These are phyloP conservation scores for Tetrahymena malaccensis DNA, from an alignment of 73 alveolate species.

Conservation along the genomic window DNA sequence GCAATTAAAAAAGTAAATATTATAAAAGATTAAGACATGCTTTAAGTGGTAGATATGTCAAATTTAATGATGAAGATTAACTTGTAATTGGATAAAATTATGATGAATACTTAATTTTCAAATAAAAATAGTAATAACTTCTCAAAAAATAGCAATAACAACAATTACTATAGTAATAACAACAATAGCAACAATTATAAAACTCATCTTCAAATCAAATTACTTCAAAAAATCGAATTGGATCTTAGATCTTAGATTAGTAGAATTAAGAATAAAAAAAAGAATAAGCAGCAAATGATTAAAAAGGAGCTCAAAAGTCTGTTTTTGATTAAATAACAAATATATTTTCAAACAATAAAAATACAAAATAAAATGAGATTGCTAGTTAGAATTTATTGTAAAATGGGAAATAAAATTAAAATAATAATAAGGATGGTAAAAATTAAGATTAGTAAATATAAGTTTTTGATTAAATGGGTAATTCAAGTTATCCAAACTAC, in stretches of 20 bases:
- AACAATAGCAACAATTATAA: neutral
- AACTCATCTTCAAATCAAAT: neutral
- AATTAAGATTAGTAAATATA: neutral
- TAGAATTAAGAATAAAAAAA: neutral
- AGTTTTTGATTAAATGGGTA: neutral
- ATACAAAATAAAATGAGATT: neutral
- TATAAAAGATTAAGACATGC: neutral
- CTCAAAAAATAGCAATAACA: neutral
- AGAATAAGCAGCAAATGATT: neutral
- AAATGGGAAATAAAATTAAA: neutral
- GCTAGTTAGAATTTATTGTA: neutral
- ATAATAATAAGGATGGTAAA: neutral
- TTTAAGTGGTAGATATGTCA: neutral
- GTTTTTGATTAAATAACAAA: neutral
- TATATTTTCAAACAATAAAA: neutral
- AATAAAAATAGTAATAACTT: neutral
- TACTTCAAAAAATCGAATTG: neutral
- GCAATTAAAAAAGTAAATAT: neutral
- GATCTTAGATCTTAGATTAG: neutral
- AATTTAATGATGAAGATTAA: neutral
- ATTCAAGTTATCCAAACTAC: neutral
- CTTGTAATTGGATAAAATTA: neutral
- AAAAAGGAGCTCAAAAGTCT: neutral
- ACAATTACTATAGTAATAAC: neutral
- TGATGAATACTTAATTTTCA: neutral